Evolutionary conservation across 805 yeast genomes (phyloP), one percentile per base, ranked within the genome.

Genomic region (Wickerhamomyces kurtzmanii): DNA sequence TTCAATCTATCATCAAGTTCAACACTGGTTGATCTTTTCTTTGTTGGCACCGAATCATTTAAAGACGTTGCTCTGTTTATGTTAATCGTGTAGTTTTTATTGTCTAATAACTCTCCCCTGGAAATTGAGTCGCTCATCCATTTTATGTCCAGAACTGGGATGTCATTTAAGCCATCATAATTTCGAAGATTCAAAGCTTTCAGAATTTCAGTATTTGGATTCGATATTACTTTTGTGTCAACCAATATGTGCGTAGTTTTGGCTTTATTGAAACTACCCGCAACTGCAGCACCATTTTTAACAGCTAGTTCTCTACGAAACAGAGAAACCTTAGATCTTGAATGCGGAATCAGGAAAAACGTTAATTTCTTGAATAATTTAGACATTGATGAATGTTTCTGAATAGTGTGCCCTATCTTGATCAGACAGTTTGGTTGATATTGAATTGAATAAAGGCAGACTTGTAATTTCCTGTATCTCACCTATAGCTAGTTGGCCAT

Each of bases 51-150:
- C 22, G 27, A 5, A n/a, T 8, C 16, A 23, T n/a, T 27, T 19
- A 23, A 20, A 13, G 30, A 12, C 15, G 24, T 16, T 6, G 18
- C 24, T 17, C 30, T 26, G 6, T n/a, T 6, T 12, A 21, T 7
- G 7, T 21, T 12, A 5, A 11, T 12, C 13, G 19, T 18, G 25
- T 33, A 46, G 1, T 25, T 23, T 3, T 30, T 24, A 4, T 15
- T 4, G 3, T 27, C 22, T 7, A 34, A 23, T 8, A 37, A 6
- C 15, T 27, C 17, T 2, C 21, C n/a, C 19, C 32, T 28, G 8
- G 31, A 37, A 4, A 42, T 29, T 4, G 45, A 43, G 10, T 42
- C 40, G 5, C 36, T 21, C 5, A 46, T 19, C 51, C 51, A 46
- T 7, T 20, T 23, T 23, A 45, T 49, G 15, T 27, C 23, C 24